Conservation (phyloP, 2,329 filamentous ascomycete genomes). For the Neophaeococcomyces aloes region DNA sequence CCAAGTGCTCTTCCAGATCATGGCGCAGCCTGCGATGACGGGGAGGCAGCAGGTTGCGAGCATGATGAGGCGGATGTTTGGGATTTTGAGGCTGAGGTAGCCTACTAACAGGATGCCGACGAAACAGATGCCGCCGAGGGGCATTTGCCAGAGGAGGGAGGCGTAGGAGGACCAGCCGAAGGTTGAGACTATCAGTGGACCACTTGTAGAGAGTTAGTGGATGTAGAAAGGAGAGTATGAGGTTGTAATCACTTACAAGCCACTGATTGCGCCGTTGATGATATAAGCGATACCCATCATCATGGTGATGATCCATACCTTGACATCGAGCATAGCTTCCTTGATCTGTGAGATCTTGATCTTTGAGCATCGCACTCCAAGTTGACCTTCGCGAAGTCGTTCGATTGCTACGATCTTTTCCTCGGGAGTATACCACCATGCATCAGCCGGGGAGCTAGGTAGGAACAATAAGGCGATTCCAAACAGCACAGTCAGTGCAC, state of each 20-base stretch:
- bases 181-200: constrained; percentile 59
- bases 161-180: constrained; percentile 56
- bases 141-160: constrained; percentile 64
- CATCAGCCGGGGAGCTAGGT: constrained; percentile 55
- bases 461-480: constrained; percentile 55
- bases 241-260: constrained; percentile 37
- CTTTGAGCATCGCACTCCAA: constrained; percentile 50
- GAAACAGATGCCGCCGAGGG: constrained; percentile 58
- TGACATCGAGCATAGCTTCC: constrained; percentile 50
- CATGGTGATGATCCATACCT: constrained; percentile 53
- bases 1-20: constrained; percentile 63
- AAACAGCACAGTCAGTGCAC: constrained; percentile 53
- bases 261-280: constrained; percentile 59
- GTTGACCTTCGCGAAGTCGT: constrained; percentile 51
- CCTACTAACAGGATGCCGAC: constrained; percentile 57
- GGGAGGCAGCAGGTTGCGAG: constrained; percentile 58
- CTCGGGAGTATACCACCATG: constrained; percentile 56
- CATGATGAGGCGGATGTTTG: constrained; percentile 55
- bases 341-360: constrained; percentile 51
- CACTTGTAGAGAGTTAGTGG: constrained; percentile 23
- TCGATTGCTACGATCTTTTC: constrained; percentile 57
- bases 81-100: constrained; percentile 49
- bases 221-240: not conserved
- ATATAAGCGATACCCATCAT: constrained; percentile 63
- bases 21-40: constrained; percentile 61